Conservation (phyloP, 495 filamentous ascomycete genomes). For the Penicillium riverlandense region DNA sequence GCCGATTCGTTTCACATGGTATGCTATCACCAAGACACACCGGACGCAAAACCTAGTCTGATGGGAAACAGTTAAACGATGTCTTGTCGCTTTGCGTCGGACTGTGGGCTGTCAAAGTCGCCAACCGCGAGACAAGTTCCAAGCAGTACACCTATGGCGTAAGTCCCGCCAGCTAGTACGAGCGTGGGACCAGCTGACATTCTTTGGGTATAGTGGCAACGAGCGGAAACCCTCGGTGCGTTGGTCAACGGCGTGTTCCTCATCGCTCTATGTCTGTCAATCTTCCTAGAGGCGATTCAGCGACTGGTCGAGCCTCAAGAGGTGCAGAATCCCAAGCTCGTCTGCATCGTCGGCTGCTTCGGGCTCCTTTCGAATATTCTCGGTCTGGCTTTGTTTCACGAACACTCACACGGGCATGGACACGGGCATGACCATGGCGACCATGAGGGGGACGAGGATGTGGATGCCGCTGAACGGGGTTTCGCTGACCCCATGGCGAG, state of each 20-base stretch:
- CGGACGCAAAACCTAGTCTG: too few relatives aligned
- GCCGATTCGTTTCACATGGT: constrained; percentile 99
- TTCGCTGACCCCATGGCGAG: constrained; percentile 33
- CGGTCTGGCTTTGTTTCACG: constrained; percentile 86
- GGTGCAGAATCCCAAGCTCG: constrained; percentile 74
- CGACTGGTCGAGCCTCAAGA: constrained; percentile 82
- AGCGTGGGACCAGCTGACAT: constrained; percentile 8
- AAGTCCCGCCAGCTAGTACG: constrained; percentile 21
- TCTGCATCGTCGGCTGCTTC: constrained; percentile 78
- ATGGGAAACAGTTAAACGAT: constrained; percentile 63
- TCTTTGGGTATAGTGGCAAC: constrained; percentile 66
- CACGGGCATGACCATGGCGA: constrained; percentile 46
- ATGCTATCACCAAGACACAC: constrained; percentile 10
- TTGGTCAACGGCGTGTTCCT: constrained; percentile 95
- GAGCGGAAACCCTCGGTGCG: constrained; percentile 95
- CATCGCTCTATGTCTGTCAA: constrained; percentile 89
- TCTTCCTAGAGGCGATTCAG: constrained; percentile 89
- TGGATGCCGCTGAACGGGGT: constrained; percentile 39
- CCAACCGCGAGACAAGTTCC: constrained; percentile 66
- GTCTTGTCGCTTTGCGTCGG: constrained; percentile 89
- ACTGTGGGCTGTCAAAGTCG: constrained; percentile 89
- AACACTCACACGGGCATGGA: constrained; percentile 81
- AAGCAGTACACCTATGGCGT: constrained; percentile 92
- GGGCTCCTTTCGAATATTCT: constrained; percentile 85
- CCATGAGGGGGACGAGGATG: constrained; percentile 26